These are phyloP conservation scores for Arthrobotrys iridis DNA, from an alignment of 2,329 filamentous ascomycete species.

Conservation along the genomic window DNA sequence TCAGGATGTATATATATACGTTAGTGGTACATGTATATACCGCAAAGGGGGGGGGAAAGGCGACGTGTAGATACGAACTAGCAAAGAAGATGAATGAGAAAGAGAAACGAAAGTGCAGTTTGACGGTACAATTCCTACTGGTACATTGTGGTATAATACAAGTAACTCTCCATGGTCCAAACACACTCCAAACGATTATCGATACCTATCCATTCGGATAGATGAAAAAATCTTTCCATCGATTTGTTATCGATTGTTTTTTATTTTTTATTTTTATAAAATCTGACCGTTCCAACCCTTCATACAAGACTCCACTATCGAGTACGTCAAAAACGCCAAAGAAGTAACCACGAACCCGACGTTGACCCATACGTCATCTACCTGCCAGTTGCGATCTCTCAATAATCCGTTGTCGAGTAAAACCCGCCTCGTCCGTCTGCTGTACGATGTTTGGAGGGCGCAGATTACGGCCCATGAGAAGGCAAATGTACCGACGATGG, in stretches of 20 bases:
- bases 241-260: too few relatives aligned
- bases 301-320: too few relatives aligned
- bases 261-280: too few relatives aligned
- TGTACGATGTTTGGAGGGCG: neutral
- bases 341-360: neutral
- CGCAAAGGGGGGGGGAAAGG: too few relatives aligned
- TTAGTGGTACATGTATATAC: neutral
- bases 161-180: too few relatives aligned
- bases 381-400: neutral
- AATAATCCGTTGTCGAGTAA: neutral
- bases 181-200: too few relatives aligned
- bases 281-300: too few relatives aligned
- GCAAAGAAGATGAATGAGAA: neutral
- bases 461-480: neutral
- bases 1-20: neutral
- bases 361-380: neutral
- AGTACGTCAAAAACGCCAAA: neutral
- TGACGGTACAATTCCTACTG: too few relatives aligned
- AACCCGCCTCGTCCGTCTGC: neutral
- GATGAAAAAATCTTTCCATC: too few relatives aligned
- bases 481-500: neutral
- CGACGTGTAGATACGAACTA: neutral
- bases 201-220: too few relatives aligned
- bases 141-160: neutral
- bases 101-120: neutral